Conservation (phyloP, 306 rosid genomes). For the Rosa chinensis region DNA sequence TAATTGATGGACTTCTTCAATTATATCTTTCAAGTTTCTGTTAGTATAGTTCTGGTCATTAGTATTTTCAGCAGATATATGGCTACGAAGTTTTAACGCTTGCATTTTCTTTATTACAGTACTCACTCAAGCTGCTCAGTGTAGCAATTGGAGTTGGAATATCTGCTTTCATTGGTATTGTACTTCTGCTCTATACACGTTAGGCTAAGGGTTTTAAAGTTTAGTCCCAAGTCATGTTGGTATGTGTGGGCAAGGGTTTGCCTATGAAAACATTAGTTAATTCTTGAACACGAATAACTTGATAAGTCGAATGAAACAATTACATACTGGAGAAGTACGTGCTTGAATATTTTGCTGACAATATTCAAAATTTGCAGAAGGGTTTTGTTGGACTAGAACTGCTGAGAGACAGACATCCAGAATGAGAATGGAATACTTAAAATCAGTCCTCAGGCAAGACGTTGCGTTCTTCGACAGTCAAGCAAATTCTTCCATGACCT, state of each 20-base stretch:
- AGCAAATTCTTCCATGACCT: constrained; percentile 53
- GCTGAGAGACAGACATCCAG: constrained; percentile 77
- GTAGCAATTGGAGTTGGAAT: constrained; percentile 63
- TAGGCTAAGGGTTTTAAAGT: not conserved
- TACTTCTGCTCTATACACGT: not conserved
- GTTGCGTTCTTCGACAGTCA: constrained; percentile 69
- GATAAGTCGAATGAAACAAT: not conserved
- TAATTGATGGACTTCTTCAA: not conserved
- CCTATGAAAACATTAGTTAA: not conserved
- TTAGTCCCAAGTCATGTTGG: not conserved
- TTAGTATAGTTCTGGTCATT: not conserved
- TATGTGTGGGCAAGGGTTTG: not conserved
- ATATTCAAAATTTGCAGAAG: constrained; percentile 47
- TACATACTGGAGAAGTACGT: not conserved
- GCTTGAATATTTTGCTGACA: not conserved
- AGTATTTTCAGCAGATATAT: not conserved
- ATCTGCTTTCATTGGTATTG: constrained; percentile 60
- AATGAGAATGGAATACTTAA: constrained; percentile 63
- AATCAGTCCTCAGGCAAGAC: constrained; percentile 68
- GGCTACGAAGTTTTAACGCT: not conserved
- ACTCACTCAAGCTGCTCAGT: constrained; percentile 49
- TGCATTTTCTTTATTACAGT: constrained; percentile 36
- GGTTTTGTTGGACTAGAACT: constrained; percentile 78
- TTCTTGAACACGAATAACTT: not conserved
- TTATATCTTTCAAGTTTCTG: not conserved